These are phyloP conservation scores for Ricinus communis DNA, from an alignment of 345 rosid species.

Conservation along the genomic window DNA sequence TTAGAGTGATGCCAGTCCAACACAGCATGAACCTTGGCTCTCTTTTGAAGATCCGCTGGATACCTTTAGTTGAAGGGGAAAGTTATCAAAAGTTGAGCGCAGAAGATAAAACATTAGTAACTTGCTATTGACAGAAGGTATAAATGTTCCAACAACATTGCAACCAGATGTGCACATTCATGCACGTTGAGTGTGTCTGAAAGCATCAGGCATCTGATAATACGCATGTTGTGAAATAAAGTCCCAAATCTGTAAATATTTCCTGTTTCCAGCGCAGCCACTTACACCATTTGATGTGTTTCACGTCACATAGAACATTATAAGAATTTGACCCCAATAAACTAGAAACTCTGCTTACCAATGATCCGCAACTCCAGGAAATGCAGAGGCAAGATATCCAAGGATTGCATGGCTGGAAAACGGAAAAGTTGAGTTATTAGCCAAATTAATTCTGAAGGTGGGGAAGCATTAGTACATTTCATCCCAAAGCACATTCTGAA, in stretches of 20 bases:
- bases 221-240: background rate
- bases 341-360: conserved; percentile 49
- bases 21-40: conserved; percentile 78
- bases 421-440: background rate
- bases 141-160: background rate
- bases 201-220: too few relatives aligned
- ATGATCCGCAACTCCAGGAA: conserved; percentile 79
- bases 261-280: background rate
- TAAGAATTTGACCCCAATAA: background rate
- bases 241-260: background rate
- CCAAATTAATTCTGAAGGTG: too few relatives aligned
- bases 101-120: background rate
- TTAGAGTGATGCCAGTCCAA: conserved; percentile 87
- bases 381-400: conserved; percentile 63
- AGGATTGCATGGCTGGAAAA: conserved; percentile 80
- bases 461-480: too few relatives aligned
- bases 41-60: conserved; percentile 70
- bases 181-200: background rate
- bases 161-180: background rate
- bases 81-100: conserved; percentile 8
- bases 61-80: conserved; percentile 49
- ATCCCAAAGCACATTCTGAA: too few relatives aligned
- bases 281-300: background rate
- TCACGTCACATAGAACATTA: background rate
- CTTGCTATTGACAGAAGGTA: background rate